Conservation (phyloP, 208 protist genomes). For the Acanthamoeba royreba region DNA sequence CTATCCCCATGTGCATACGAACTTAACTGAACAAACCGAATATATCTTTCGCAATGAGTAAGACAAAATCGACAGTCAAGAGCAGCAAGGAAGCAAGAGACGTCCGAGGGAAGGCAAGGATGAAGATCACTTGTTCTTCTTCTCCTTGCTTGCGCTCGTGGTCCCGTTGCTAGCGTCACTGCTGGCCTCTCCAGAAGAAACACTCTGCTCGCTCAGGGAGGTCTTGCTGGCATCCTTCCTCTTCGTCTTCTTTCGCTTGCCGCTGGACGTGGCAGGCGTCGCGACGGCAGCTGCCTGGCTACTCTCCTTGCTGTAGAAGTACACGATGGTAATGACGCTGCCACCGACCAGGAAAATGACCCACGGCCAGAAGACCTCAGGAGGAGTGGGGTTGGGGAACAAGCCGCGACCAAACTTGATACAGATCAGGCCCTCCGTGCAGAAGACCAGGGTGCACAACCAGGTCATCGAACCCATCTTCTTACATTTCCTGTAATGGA, state of each 20-base stretch:
- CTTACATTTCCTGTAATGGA: conserved; percentile 67
- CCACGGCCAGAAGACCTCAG: conserved; percentile 40
- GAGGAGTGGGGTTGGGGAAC: neutral
- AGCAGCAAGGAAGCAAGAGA: too few relatives aligned
- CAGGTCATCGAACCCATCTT: conserved; percentile 88
- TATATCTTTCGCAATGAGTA: too few relatives aligned
- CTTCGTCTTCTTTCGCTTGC: neutral
- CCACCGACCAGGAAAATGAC: conserved; percentile 29
- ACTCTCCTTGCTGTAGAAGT: conserved; percentile 36
- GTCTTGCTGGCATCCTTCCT: neutral
- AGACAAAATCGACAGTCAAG: too few relatives aligned
- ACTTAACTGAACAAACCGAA: too few relatives aligned
- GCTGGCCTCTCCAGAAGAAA: neutral
- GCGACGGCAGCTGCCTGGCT: neutral
- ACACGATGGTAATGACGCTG: neutral
- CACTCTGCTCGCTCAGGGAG: neutral
- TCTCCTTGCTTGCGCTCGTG: neutral
- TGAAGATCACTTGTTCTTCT: neutral
- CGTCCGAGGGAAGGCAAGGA: too few relatives aligned
- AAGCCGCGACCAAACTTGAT: conserved; percentile 54
- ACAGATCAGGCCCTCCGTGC: conserved; percentile 14
- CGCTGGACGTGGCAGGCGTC: neutral
- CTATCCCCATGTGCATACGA: too few relatives aligned
- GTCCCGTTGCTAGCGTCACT: neutral
- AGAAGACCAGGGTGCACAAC: conserved; percentile 68